phyloP scores from a whole-genome alignment of 2,329 filamentous ascomycete genomes.

The Nothophoma quercina region DNA sequence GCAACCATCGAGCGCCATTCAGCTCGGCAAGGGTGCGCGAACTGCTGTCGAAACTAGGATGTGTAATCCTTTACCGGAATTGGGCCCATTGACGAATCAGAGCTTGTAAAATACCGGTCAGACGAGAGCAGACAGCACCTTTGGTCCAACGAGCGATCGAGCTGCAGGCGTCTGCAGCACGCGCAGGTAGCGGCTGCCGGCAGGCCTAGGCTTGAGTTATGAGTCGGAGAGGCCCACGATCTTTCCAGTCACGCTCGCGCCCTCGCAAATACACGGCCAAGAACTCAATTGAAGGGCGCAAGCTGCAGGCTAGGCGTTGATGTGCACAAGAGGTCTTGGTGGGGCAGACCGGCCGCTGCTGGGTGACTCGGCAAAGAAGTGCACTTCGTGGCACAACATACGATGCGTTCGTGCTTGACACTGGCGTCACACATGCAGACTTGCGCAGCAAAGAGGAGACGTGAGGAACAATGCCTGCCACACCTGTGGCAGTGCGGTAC shows the following conservation, averaged over 20 bases:
- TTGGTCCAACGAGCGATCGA: slow-evolving; percentile 30
- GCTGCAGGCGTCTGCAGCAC: slow-evolving; percentile 20
- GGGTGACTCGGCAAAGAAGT: slow-evolving; percentile 5
- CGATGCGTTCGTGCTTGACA: slow-evolving; percentile 3
- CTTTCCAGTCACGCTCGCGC: slow-evolving; percentile 4
- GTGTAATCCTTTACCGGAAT: slow-evolving; percentile 8
- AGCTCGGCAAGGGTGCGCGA: slow-evolving; percentile 35
- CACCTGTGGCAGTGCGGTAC: slow-evolving; percentile 37
- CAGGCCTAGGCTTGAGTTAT: slow-evolving; percentile 27
- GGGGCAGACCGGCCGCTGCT: background rate
- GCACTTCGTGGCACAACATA: background rate
- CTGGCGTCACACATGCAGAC: slow-evolving; percentile 9
- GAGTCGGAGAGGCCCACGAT: slow-evolving; percentile 20
- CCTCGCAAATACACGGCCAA: background rate
- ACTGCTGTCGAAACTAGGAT: slow-evolving; percentile 29
- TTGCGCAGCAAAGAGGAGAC: slow-evolving; percentile 3
- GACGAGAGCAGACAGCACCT: slow-evolving; percentile 36
- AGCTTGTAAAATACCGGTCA: slow-evolving; percentile 39
- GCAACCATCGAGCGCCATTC: slow-evolving; percentile 6
- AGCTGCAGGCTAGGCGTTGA: background rate
- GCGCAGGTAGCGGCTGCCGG: slow-evolving; percentile 25
- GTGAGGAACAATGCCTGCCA: slow-evolving; percentile 20
- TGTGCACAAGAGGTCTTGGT: background rate
- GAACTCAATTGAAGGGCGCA: slow-evolving; percentile 9
- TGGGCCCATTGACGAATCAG: slow-evolving; percentile 31